Evolutionary conservation across 2,329 filamentous ascomycete species (phyloP), one percentile per base, ranked within the genome.

Genomic region (Didymella arachidicola): DNA sequence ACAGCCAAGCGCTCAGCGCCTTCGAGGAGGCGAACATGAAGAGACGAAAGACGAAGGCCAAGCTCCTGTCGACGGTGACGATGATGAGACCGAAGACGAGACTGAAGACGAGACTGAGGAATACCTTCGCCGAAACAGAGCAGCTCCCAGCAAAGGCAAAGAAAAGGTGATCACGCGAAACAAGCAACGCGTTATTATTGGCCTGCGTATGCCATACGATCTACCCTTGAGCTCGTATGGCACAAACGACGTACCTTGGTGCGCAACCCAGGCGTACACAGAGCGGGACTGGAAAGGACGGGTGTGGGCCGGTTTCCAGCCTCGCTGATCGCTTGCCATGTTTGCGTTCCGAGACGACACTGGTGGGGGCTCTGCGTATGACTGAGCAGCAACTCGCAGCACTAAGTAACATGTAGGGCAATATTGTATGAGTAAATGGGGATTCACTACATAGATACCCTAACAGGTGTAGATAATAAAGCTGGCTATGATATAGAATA

Each of bases 171-270:
- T 19, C 8, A 12, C 22, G 12, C 12, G 2, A 27, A 22, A n/a
- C 41, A 58, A 56, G 29, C 58, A 42, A 39, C 47, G 22, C 22
- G 66, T 38, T 11, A 63, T 87, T 0, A 82, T 96, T 4, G 91
- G 90, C 0, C 79, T 94, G 27, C 84, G 92, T 16, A 88, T 96
- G 78, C 91, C 93, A n/a, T 97, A 96, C 75, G 88, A 88, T 75
- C 77, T 93, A 7, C 93, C 93, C 0, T 74, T 96, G 27, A 85
- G 86, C 47, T 79, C 80, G 7, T 96, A 97, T 69, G 79, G 73
- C 0, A 63, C 76, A 7, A 74, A 77, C 4, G 91, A 96, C 69
- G 79, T 83, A 45, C 92, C 93, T 1, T 97, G 93, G 93, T 91
- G 90, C 59, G 89, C 89, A 3, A 87, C 85, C 2, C 79, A 82